Conservation (phyloP, 805 yeast genomes). For the Hanseniaspora vineae region DNA sequence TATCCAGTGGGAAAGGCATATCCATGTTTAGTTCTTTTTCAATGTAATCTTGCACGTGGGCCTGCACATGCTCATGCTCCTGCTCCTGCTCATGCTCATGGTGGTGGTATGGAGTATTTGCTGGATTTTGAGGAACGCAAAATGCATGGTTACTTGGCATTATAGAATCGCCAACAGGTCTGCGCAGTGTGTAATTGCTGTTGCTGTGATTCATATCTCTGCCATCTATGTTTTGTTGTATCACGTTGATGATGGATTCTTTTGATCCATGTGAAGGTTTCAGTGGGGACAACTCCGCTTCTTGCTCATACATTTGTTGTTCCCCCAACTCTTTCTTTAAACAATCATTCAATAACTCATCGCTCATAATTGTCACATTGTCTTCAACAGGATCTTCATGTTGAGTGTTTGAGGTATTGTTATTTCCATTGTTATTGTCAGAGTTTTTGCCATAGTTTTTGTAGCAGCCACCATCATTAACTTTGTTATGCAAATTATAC, state of each 20-base stretch:
- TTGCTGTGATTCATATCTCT: not conserved
- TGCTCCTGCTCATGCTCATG: no score
- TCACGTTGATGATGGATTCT: not conserved
- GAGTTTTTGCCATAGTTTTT: no score
- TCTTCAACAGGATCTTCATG: no score
- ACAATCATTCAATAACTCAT: no score
- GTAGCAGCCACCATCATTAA: no score
- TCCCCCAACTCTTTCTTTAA: not conserved
- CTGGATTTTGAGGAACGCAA: no score
- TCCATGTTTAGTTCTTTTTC: not conserved
- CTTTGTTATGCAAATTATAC: not conserved
- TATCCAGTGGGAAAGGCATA: not conserved
- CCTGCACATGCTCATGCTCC: no score
- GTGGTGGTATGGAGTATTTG: no score
- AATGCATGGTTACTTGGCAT: no score
- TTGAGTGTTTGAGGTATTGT: no score
- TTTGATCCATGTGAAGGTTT: not conserved
- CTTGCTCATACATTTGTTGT: not conserved
- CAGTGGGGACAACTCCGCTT: not conserved
- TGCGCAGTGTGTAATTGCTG: not conserved
- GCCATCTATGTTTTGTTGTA: not conserved
- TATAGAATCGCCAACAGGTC: not conserved
- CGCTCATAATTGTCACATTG: no score
- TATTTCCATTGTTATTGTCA: no score
- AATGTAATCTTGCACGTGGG: not conserved